Conservation (phyloP, 1,139 yeast genomes). For the Yamadazyma sp. region DNA sequence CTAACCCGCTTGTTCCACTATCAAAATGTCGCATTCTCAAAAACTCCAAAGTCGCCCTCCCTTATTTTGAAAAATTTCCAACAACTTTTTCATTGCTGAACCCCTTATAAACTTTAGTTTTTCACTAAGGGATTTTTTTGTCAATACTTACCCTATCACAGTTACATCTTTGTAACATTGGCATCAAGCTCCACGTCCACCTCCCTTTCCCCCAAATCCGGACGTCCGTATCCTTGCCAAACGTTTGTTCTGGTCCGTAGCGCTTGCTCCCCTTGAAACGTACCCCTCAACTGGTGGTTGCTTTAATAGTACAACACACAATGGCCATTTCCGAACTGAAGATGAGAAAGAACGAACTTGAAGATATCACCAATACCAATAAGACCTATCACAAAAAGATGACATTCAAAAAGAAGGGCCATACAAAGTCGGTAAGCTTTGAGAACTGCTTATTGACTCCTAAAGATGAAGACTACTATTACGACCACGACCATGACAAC, state of each 20-base stretch:
- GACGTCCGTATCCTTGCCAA: too few species aligned
- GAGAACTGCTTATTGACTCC: slow-evolving; percentile 44
- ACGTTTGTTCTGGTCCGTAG: too few species aligned
- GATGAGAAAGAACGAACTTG: slow-evolving; percentile 35
- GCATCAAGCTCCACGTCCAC: too few species aligned
- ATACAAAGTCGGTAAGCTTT: slow-evolving; percentile 15
- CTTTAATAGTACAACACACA: background rate
- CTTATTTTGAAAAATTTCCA: slow-evolving; percentile 6
- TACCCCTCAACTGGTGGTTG: too few species aligned
- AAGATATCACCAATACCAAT: slow-evolving; percentile 36
- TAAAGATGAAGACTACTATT: slow-evolving; percentile 42
- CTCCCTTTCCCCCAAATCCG: too few species aligned
- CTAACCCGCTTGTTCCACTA: background rate
- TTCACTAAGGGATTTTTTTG: background rate
- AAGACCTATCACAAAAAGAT: slow-evolving; percentile 16
- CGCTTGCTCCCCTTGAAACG: too few species aligned
- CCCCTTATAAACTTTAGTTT: slow-evolving; percentile 4
- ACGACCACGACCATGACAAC: slow-evolving; percentile 3
- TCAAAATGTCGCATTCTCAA: background rate
- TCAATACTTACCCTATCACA: background rate
- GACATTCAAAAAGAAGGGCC: slow-evolving; percentile 12
- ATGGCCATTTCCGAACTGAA: slow-evolving; percentile 19
- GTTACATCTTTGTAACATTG: too few species aligned
- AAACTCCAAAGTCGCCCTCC: slow-evolving; percentile 3
- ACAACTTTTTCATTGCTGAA: slow-evolving; percentile 6